Evolutionary conservation across 2,329 filamentous ascomycete genomes (phyloP).

Genomic region (Paecilomyces niveus): DNA sequence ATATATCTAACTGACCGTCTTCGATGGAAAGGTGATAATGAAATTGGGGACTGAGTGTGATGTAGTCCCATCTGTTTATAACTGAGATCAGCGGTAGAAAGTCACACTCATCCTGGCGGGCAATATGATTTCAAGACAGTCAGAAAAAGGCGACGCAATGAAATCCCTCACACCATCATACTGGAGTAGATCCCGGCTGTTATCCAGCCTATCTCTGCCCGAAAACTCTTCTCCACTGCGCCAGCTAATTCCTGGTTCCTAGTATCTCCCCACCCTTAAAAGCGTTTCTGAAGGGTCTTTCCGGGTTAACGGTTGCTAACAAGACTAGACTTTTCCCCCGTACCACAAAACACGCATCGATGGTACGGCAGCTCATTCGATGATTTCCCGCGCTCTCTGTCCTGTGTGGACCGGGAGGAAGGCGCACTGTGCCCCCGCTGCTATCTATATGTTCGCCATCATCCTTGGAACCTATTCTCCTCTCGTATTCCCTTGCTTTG

Average conservation of each 20-base stretch:
- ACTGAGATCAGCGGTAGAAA: neutral
- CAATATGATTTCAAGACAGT: too few relatives aligned
- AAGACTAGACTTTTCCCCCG: neutral
- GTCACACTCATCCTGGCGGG: too few relatives aligned
- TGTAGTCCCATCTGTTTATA: neutral
- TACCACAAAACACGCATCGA: neutral
- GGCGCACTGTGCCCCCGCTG: neutral
- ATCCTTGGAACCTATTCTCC: neutral
- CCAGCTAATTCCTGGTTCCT: too few relatives aligned
- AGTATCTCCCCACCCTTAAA: neutral
- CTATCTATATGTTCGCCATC: neutral
- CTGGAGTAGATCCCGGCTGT: too few relatives aligned
- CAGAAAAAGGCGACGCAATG: neutral
- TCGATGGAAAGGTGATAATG: neutral
- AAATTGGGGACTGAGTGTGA: neutral
- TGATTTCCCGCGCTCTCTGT: neutral
- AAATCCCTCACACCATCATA: neutral
- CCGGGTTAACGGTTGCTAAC: neutral
- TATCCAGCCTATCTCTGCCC: too few relatives aligned
- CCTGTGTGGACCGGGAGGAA: slow-evolving; percentile 6
- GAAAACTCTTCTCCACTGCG: too few relatives aligned
- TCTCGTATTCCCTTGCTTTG: neutral
- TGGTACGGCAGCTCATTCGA: neutral
- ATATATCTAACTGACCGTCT: neutral
- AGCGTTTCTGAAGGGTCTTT: neutral